Evolutionary conservation across 345 rosid species (phyloP).

Genomic region (Rubroshorea leprosula): DNA sequence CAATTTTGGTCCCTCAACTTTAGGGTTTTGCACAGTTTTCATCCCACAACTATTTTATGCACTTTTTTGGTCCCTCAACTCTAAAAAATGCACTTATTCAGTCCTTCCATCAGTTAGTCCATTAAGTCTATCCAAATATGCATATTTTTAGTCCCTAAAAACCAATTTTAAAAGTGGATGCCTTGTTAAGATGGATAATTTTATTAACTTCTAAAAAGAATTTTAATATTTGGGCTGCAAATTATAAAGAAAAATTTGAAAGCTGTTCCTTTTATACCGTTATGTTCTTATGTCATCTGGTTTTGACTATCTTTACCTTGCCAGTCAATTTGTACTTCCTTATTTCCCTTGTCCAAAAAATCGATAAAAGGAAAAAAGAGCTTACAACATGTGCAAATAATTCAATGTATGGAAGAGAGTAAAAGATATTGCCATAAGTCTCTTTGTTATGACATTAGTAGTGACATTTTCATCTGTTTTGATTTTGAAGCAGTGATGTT

Average conservation of each 20-base stretch:
- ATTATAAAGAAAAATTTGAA: too few species aligned
- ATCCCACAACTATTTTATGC: too few species aligned
- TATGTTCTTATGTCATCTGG: background rate
- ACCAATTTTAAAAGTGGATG: slow-evolving; percentile 9
- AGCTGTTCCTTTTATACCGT: background rate
- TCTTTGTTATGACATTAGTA: background rate
- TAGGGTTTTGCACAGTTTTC: too few species aligned
- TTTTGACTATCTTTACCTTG: background rate
- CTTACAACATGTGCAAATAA: too few species aligned
- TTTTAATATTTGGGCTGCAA: background rate
- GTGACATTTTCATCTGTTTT: slow-evolving; percentile 12
- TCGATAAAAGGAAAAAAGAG: too few species aligned
- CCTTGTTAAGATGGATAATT: background rate
- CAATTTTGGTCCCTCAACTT: too few species aligned
- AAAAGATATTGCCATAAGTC: background rate
- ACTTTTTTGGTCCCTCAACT: too few species aligned
- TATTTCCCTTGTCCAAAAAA: background rate
- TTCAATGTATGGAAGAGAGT: background rate
- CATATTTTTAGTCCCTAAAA: too few species aligned
- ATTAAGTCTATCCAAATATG: too few species aligned
- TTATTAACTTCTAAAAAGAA: background rate
- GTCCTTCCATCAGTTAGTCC: too few species aligned
- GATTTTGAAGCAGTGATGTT: slow-evolving; percentile 46
- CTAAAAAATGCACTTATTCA: too few species aligned
- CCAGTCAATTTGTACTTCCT: background rate